Evolutionary conservation across 2,329 filamentous ascomycete genomes (phyloP), one percentile per base, ranked within the genome.

Genomic region (Pyrenophora seminiperda): DNA sequence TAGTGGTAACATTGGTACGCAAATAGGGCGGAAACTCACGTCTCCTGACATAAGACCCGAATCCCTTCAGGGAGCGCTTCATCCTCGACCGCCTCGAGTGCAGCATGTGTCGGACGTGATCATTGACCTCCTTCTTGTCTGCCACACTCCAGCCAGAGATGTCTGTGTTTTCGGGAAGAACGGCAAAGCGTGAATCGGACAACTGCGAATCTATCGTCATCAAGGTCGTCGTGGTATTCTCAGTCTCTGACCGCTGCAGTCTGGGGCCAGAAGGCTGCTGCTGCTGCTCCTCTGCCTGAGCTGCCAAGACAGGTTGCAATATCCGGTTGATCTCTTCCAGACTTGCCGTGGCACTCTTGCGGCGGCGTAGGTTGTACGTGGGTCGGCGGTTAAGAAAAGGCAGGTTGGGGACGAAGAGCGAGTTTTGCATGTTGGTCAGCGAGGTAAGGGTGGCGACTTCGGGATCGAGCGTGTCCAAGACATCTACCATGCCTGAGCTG

Each of bases 371-470:
- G 33, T 84, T 84, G 69, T 94, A 96, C 0, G 89, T 91, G 1
- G 90, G 90, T 53, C 86, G 81, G 40, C 91, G 83, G 65, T 95
- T 94, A 41, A 95, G 62, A 61, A 84, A 85, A 32, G 90, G 90
- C n/a, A 95, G 78, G 58, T 91, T 87, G 0, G 91, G 91, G 2
- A 95, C 77, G 72, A 95, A 95, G 7, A 96, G 83, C 0, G 90
- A 94, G 69, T 96, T 96, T 65, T 95, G 90, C 15, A 96, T 86
- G 64, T 96, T 96, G 34, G 89, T 95, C 7, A 95, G 81, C 11
- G 90, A 93, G 0, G 89, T 90, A 3, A 96, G 76, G 0, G 90
- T 90, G 29, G 89, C 85, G 3, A 96, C 86, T 74, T 95, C 89
- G 33, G 90, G 90, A 63, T 95, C 90, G 56, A 90, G 78, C 24